Evolutionary conservation across 73 alveolate species (phyloP).

Genomic region (Blepharisma japonicum): DNA sequence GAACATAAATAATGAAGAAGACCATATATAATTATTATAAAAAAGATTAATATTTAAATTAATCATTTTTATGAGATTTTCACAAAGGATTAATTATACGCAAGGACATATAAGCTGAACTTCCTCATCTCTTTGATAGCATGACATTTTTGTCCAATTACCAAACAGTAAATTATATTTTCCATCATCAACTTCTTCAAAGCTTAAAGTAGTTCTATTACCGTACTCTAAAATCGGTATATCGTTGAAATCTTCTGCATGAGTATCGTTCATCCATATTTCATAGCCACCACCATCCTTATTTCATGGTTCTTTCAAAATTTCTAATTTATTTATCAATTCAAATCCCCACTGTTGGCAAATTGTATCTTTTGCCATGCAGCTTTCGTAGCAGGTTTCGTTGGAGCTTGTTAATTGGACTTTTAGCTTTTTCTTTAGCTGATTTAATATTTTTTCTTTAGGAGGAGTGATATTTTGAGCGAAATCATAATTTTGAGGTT

Average conservation of each 20-base stretch:
- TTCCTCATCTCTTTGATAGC: background rate
- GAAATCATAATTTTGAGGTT: background rate
- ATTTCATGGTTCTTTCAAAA: background rate
- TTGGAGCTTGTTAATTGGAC: background rate
- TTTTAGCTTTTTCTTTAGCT: background rate
- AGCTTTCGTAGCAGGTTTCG: background rate
- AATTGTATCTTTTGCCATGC: background rate
- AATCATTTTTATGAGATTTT: too few species aligned
- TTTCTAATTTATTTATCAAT: background rate
- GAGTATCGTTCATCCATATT: too few species aligned
- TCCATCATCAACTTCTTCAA: background rate
- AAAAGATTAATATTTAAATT: too few species aligned
- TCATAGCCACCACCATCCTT: too few species aligned
- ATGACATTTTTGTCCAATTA: background rate
- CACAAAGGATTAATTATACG: background rate
- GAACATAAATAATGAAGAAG: too few species aligned
- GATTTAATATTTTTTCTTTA: background rate
- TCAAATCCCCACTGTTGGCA: slow-evolving; percentile 8
- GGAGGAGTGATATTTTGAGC: background rate
- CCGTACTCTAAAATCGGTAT: background rate
- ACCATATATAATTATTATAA: too few species aligned
- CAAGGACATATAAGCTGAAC: background rate
- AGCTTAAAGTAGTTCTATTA: background rate
- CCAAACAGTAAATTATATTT: background rate
- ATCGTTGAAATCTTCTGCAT: background rate